Base-by-base conservation (phyloP, 2,329 filamentous ascomycete genomes). In the Stagonosporopsis cucurbitacearum region DNA sequence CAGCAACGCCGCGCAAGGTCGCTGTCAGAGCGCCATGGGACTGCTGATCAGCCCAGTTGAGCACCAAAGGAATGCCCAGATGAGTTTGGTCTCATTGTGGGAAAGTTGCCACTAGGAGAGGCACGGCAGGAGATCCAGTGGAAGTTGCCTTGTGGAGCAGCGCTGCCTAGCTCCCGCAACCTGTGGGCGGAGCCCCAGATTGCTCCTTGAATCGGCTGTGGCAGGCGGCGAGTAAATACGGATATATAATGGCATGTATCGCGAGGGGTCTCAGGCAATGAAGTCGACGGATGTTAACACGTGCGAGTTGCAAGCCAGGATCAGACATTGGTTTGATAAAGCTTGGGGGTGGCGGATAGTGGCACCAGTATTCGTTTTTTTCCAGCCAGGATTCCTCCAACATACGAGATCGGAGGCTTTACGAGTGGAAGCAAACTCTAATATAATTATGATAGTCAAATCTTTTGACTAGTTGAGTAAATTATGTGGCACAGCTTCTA, bases 21-120 rank as follows among this genome's bases (percentile, higher is more conserved):
- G 28, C 20, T 36, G 42, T 51, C 47, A 42, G 19, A 51, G 37
- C 45, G 41, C 46, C 35, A 25, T 40, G 37, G 47, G 42, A 35
- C 43, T 33, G 54, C 33, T 53, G 54, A 57, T 57, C 54, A 45
- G 40, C 36, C 54, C 54, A 53, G 32, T 35, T 46, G 44, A 53
- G 35, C 44, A 35, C 49, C 43, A 23, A 23, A 22, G 32, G 15
- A 40, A 45, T 40, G 45, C 40, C 40, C 2, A 51, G 35, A 47
- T 12, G 8, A 46, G 51, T 35, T 23, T 49, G 45, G 51, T n/a
- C 17, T 48, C 30, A n/a, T 36, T 37, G 30, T 25, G 37, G 30
- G 23, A 48, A 44, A 44, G 30, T 44, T 43, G 37, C 44, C 37
- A 37, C 44, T 48, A 48, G 13, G 36, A 20, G 22, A 15, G n/a